Evolutionary conservation across 768 basidiomycete genomes (phyloP).

Genomic region (Rhodotorula paludigena): DNA sequence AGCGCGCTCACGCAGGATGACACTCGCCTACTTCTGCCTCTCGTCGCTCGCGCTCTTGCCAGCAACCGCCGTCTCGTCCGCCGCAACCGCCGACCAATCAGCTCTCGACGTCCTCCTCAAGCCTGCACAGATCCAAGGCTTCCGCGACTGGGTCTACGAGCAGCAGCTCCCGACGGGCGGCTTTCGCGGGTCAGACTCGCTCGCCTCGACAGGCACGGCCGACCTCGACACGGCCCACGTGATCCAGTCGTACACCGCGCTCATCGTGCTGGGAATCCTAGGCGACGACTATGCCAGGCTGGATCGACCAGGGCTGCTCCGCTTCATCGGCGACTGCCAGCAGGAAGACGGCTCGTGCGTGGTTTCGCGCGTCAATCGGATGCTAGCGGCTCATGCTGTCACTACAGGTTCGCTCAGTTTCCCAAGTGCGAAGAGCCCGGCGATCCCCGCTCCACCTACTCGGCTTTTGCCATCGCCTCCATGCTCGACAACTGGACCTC

Average conservation of each 20-base stretch:
- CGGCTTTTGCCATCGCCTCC: conserved; percentile 73
- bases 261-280: conserved; percentile 75
- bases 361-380: background rate
- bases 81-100: conserved; percentile 47
- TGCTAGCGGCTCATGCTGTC: background rate
- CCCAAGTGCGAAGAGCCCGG: conserved; percentile 32
- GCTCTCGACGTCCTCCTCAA: conserved; percentile 50
- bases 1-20: conserved; percentile 56
- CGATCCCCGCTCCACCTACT: conserved; percentile 74
- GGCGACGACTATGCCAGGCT: conserved; percentile 74
- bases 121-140: conserved; percentile 57
- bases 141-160: conserved; percentile 83
- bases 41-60: conserved; percentile 71
- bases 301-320: conserved; percentile 62
- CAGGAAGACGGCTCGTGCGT: conserved; percentile 73
- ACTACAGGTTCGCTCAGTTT: conserved; percentile 45
- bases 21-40: conserved; percentile 81
- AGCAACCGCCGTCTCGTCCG: background rate
- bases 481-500: conserved; percentile 77
- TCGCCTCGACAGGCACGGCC: conserved; percentile 31
- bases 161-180: conserved; percentile 56
- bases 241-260: conserved; percentile 88
- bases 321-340: conserved; percentile 69
- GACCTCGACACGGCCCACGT: conserved; percentile 64
- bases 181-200: conserved; percentile 55